Base-by-base conservation (phyloP, 495 filamentous ascomycete species). In the Cudoniella acicularis region DNA sequence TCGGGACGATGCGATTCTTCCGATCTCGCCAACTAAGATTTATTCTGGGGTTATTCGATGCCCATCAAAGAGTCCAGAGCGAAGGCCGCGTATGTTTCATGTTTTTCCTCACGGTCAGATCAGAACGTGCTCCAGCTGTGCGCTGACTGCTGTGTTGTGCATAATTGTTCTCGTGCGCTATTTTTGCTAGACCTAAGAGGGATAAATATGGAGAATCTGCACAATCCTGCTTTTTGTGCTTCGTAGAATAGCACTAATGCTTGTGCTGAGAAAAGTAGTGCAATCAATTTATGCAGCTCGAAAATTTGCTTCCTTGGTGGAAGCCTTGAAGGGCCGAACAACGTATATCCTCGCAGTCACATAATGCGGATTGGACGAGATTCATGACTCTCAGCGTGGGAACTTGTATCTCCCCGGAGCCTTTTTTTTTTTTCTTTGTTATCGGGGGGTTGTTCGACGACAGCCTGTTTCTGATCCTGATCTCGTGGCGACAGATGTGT, bases 61-160 rank as follows among this genome's bases (percentile, higher is more conserved):
- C 30, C 30, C 30, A 53, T 21, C 27, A 45, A 8, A 54, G 40
- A 46, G 8, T 54, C 52, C 40, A 54, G 52, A 54, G 11, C 52
- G 21, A 54, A 21, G 52, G 52, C 52, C 52, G 52, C 51, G 40
- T 54, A 23, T 21, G 36, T 54, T 20, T 18, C 51, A 54, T 36
- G 6, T 36, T 36, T n/a, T 36, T 36, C 4, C 30, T 6, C 30
- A 36, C 13, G 30, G 13, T 36, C 30, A 36, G 30, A 36, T 36
- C 4, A 6, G 30, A 36, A 36, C 30, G 30, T 36, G 30, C 30
- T 36, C 30, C 30, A 36, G 30, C 13, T 36, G 13, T 36, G 30
- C 30, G 30, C 30, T 36, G 30, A 36, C 30, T 36, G 30, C 30
- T 36, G 30, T 36, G 30, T 36, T 36, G 30, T 36, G 13, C 13